Conservation (phyloP, 352 stramenopile species). For the Globisporangium radiosum region DNA sequence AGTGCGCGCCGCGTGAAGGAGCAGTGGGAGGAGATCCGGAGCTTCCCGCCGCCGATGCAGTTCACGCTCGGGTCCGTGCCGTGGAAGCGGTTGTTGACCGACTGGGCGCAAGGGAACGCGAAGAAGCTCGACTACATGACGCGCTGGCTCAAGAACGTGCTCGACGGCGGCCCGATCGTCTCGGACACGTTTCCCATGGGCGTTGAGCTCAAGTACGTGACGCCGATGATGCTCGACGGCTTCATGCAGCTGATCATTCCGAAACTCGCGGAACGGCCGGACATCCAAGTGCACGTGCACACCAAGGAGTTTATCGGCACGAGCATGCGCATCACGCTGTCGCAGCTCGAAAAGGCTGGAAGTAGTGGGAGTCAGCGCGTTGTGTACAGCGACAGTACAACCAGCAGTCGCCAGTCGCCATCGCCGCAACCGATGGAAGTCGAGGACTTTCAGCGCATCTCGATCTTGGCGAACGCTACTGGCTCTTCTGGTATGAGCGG, state of each 20-base stretch:
- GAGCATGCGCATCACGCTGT: constrained; percentile 85
- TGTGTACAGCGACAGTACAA: neutral
- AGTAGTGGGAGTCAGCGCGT: no score
- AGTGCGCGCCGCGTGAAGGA: constrained; percentile 81
- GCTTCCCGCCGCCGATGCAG: constrained; percentile 74
- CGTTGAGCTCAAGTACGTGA: constrained; percentile 87
- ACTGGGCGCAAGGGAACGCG: constrained; percentile 84
- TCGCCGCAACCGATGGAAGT: constrained; percentile 34
- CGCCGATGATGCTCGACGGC: constrained; percentile 86
- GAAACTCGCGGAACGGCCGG: constrained; percentile 74
- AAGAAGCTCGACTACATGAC: constrained; percentile 91
- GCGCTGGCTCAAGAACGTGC: constrained; percentile 84
- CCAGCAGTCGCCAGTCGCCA: constrained; percentile 11
- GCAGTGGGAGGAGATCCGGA: constrained; percentile 87
- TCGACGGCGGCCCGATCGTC: constrained; percentile 78
- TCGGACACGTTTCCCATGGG: constrained; percentile 86
- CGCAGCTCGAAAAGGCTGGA: constrained; percentile 34
- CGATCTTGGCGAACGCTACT: constrained; percentile 38
- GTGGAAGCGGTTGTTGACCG: constrained; percentile 81
- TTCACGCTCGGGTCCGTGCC: constrained; percentile 79
- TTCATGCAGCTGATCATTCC: constrained; percentile 89
- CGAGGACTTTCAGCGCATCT: constrained; percentile 67
- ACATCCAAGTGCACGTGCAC: constrained; percentile 85
- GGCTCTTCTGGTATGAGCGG: constrained; percentile 22
- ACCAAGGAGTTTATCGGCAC: constrained; percentile 89